These are phyloP conservation scores for Podila minutissima DNA, from an alignment of 192 early-diverging fungal genomes.

Conservation along the genomic window DNA sequence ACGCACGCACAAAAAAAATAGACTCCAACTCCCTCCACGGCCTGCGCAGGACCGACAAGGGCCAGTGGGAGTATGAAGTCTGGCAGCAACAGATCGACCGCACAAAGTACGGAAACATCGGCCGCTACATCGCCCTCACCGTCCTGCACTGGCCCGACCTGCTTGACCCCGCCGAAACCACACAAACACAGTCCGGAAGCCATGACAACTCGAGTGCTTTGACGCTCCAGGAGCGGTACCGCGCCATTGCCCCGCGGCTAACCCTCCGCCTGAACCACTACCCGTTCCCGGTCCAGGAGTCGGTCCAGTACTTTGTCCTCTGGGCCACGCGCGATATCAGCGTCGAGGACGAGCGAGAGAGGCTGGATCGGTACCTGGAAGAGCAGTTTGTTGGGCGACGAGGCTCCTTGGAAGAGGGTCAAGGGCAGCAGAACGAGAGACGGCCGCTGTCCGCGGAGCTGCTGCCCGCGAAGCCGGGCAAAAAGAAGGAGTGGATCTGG, in stretches of 20 bases:
- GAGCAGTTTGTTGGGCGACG: conserved; percentile 1
- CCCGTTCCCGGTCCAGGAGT: conserved; percentile 40
- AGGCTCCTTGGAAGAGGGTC: neutral
- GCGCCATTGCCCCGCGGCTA: conserved; percentile 17
- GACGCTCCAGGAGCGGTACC: conserved; percentile 1
- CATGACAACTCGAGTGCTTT: neutral
- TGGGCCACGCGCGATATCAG: conserved; percentile 44
- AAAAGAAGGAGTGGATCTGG: conserved; percentile 42
- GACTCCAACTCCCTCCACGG: conserved; percentile 15
- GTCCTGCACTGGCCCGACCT: conserved; percentile 36
- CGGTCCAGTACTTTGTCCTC: conserved; percentile 50
- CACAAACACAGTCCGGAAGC: neutral
- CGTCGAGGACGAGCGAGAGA: neutral
- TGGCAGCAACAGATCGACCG: conserved; percentile 34
- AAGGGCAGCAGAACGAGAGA: neutral
- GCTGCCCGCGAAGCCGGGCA: conserved; percentile 10
- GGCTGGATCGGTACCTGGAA: conserved; percentile 17
- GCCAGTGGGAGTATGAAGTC: conserved; percentile 44
- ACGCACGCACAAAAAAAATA: neutral
- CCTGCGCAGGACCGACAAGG: conserved; percentile 39
- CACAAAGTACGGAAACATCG: conserved; percentile 20
- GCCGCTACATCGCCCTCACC: conserved; percentile 34
- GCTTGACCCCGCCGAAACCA: conserved; percentile 19
- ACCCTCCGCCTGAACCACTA: conserved; percentile 38
- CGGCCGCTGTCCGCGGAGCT: conserved; percentile 8